Evolutionary conservation across 371 early-diverging fungal species (phyloP).

Genomic region (Basidiobolus meristosporus): DNA sequence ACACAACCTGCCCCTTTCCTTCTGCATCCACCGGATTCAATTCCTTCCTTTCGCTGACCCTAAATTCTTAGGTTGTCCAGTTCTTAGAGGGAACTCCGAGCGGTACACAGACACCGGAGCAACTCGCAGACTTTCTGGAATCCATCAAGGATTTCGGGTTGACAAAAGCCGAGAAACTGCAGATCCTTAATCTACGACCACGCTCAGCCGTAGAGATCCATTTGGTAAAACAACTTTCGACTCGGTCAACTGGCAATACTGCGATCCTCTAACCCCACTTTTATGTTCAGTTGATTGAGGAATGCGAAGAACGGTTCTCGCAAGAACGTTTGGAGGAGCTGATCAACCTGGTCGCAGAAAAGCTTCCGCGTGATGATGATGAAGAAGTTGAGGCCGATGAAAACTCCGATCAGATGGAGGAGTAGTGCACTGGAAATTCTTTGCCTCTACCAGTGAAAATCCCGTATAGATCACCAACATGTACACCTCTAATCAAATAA

Average conservation of each 20-base stretch:
- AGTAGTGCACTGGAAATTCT: too few species aligned
- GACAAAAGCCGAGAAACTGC: slow-evolving; percentile 36
- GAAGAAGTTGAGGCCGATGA: slow-evolving; percentile 15
- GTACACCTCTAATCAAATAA: too few species aligned
- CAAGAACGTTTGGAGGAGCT: slow-evolving; percentile 21
- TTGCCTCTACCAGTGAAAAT: too few species aligned
- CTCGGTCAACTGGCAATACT: background rate
- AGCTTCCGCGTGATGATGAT: slow-evolving; percentile 23
- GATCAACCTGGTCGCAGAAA: slow-evolving; percentile 9
- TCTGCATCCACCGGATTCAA: too few species aligned
- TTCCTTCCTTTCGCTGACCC: too few species aligned
- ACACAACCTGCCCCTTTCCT: too few species aligned
- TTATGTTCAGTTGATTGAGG: slow-evolving; percentile 27
- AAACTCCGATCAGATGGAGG: slow-evolving; percentile 12
- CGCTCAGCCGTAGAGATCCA: slow-evolving; percentile 32
- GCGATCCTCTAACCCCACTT: too few species aligned
- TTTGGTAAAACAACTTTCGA: slow-evolving; percentile 13
- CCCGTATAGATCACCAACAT: too few species aligned
- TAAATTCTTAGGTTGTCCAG: slow-evolving; percentile 17
- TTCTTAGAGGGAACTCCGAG: slow-evolving; percentile 22
- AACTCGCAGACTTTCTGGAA: slow-evolving; percentile 14
- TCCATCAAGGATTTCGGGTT: slow-evolving; percentile 15
- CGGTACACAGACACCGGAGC: slow-evolving; percentile 21
- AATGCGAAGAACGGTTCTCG: slow-evolving; percentile 33
- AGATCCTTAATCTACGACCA: slow-evolving; percentile 35